Conservation (phyloP, 2,329 filamentous ascomycete species). For the Pseudocercospora crystallina region DNA sequence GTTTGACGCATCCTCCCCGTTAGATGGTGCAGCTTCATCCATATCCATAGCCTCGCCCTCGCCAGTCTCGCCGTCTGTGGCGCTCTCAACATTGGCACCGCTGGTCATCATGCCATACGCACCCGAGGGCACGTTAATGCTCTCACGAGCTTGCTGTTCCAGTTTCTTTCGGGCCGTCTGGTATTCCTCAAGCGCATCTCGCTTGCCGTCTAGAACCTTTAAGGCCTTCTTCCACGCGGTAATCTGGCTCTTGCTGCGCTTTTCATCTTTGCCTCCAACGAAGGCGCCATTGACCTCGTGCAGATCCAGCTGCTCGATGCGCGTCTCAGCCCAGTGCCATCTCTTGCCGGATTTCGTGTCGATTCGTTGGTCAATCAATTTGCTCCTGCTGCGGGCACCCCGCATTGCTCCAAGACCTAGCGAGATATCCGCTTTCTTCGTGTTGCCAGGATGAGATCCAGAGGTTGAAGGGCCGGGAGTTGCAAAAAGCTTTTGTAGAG, state of each 20-base stretch:
- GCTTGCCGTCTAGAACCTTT: slow-evolving; percentile 30
- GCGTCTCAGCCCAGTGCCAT: slow-evolving; percentile 60
- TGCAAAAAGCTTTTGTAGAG: slow-evolving; percentile 48
- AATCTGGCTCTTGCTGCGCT: slow-evolving; percentile 22
- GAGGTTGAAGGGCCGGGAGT: slow-evolving; percentile 21
- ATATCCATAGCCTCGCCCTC: slow-evolving; percentile 7
- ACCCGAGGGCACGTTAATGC: slow-evolving; percentile 2
- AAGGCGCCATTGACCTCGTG: slow-evolving; percentile 28
- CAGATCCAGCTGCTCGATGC: slow-evolving; percentile 57
- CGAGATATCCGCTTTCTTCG: slow-evolving; percentile 15
- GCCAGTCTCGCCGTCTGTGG: slow-evolving; percentile 12
- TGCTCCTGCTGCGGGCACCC: slow-evolving; percentile 50
- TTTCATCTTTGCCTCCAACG: slow-evolving; percentile 21
- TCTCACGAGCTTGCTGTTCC: slow-evolving; percentile 15
- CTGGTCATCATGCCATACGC: slow-evolving; percentile 19
- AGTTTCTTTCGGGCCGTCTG: slow-evolving; percentile 24
- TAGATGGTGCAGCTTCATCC: neutral
- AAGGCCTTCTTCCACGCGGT: slow-evolving; percentile 28
- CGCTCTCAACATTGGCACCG: slow-evolving; percentile 9
- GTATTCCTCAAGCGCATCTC: slow-evolving; percentile 26
- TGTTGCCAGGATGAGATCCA: slow-evolving; percentile 21
- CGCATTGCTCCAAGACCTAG: slow-evolving; percentile 48
- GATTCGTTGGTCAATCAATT: slow-evolving; percentile 51
- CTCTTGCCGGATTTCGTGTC: slow-evolving; percentile 34
- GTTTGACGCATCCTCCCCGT: too few species aligned